Conservation (phyloP, 495 filamentous ascomycete species). For the Coniosporium apollinis region DNA sequence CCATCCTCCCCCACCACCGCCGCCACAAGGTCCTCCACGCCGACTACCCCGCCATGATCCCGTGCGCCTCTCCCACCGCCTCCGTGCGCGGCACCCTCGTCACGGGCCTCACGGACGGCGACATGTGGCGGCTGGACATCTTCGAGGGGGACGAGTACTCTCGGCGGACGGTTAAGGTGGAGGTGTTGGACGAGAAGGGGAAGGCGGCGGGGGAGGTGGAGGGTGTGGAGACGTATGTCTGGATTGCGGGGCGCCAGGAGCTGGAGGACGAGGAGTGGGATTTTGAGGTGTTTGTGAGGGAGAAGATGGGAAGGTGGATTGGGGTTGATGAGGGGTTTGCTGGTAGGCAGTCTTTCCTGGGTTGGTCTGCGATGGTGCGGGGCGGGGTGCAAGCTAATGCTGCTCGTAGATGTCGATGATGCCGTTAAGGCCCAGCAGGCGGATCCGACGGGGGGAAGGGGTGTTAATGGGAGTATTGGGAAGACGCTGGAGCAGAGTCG, state of each 20-base stretch:
- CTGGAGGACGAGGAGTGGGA: slow-evolving; percentile 70
- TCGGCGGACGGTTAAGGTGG: slow-evolving; percentile 36
- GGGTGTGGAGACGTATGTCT: slow-evolving; percentile 66
- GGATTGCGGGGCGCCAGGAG: slow-evolving; percentile 24
- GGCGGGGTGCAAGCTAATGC: slow-evolving; percentile 1
- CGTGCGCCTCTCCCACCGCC: slow-evolving; percentile 13
- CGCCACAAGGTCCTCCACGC: slow-evolving; percentile 48
- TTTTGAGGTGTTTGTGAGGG: slow-evolving; percentile 31
- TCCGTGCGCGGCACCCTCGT: slow-evolving; percentile 69
- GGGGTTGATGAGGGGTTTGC: slow-evolving; percentile 21
- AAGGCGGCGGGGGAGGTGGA: slow-evolving; percentile 38
- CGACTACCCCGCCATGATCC: slow-evolving; percentile 77
- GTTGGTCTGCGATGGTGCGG: not conserved
- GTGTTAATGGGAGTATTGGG: slow-evolving; percentile 20
- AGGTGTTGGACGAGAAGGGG: slow-evolving; percentile 23
- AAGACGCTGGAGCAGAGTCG: slow-evolving; percentile 14
- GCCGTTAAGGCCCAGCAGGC: slow-evolving; percentile 11
- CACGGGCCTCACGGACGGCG: slow-evolving; percentile 58
- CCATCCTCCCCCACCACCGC: slow-evolving; percentile 53
- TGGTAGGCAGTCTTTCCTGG: slow-evolving; percentile 16
- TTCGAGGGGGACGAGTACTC: slow-evolving; percentile 73
- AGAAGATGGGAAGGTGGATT: slow-evolving; percentile 20
- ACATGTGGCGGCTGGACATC: slow-evolving; percentile 57
- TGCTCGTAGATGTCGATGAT: slow-evolving; percentile 20
- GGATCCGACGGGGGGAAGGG: slow-evolving; percentile 23